phyloP scores from a whole-genome alignment of 257 asterid genomes.

The Plantago ovata region DNA sequence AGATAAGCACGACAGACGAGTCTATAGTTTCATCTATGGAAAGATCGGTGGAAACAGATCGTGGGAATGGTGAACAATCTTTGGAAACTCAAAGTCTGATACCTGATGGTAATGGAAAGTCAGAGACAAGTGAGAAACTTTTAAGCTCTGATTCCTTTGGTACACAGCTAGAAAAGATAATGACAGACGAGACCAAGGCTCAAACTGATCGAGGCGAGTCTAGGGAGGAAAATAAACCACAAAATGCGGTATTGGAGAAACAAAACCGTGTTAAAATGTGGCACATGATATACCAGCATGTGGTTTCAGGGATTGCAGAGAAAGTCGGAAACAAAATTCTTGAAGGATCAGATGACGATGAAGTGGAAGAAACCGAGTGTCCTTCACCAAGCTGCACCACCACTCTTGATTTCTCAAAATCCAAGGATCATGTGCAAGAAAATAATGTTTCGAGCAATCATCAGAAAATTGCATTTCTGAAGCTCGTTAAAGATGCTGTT shows the following conservation, averaged over 20 bases:
- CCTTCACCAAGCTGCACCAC: slow-evolving; percentile 3
- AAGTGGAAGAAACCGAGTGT: slow-evolving; percentile 28
- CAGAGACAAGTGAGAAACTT: slow-evolving; percentile 11
- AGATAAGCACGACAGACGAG: not conserved
- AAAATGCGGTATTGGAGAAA: slow-evolving; percentile 26
- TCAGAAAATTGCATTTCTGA: slow-evolving; percentile 39
- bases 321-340: slow-evolving; percentile 67
- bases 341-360: slow-evolving; percentile 63
- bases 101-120: slow-evolving; percentile 21
- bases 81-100: slow-evolving; percentile 13
- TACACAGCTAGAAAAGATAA: slow-evolving; percentile 4
- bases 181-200: slow-evolving; percentile 8
- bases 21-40: not conserved
- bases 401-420: slow-evolving; percentile 4
- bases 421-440: slow-evolving; percentile 15
- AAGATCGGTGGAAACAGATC: slow-evolving; percentile 8
- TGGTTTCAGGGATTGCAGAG: slow-evolving; percentile 62
- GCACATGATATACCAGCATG: slow-evolving; percentile 93
- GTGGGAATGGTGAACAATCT: slow-evolving; percentile 7
- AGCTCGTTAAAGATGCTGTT: slow-evolving; percentile 83
- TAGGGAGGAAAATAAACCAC: slow-evolving; percentile 6
- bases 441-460: slow-evolving; percentile 19
- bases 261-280: slow-evolving; percentile 62
- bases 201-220: slow-evolving; percentile 1
- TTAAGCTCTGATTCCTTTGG: slow-evolving; percentile 9